Base-by-base conservation (phyloP, 148 eudicot genomes). In the Dianthus caryophyllus region DNA sequence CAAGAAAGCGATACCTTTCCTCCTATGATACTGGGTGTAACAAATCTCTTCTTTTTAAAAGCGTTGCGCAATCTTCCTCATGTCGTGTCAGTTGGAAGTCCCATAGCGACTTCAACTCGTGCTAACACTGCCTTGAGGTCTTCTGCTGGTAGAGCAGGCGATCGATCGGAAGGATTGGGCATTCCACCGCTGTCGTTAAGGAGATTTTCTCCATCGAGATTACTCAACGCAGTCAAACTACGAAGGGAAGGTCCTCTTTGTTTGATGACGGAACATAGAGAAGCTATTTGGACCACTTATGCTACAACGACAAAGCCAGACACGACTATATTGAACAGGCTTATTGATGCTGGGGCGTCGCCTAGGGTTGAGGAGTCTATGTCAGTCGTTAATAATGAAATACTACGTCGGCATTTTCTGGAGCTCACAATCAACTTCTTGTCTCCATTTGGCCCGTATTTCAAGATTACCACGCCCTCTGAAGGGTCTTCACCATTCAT, bases 321-420 rank as follows among this genome's bases (percentile, higher is more conserved):
- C 70, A 90, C 97, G 14, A 86, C 98, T 56, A 86, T 94, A 66
- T 81, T 94, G 78, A 94, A 94, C 73, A 86, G 98, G 83, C 95
- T 94, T 52, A 77, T 94, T 58, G 97, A 94, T 88, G 98, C 92
- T 2, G 98, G 98, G 26, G 65, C 91, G 59, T 94, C 95, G 21
- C 87, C 90, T 16, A 80, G 92, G 76, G 87, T 90, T 61, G 98
- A 94, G 80, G 97, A 94, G 75, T 94, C 98, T 27, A 94, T 94
- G 98, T 90, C 96, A 48, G 97, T 94, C 71, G 98, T 94, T 66
- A 94, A 94, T 77, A 94, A 90, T 77, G 98, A 94, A 82, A 94
- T 94, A 76, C 75, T 94, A 41, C 90, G 93, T 51, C 83, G 98
- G 47, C 98, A 94, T 81, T 94, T 94, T 68, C 76, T 90, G 87